These are phyloP conservation scores for Pseudomonodictys pantanalensis DNA, from an alignment of 495 filamentous ascomycete species.

Conservation along the genomic window DNA sequence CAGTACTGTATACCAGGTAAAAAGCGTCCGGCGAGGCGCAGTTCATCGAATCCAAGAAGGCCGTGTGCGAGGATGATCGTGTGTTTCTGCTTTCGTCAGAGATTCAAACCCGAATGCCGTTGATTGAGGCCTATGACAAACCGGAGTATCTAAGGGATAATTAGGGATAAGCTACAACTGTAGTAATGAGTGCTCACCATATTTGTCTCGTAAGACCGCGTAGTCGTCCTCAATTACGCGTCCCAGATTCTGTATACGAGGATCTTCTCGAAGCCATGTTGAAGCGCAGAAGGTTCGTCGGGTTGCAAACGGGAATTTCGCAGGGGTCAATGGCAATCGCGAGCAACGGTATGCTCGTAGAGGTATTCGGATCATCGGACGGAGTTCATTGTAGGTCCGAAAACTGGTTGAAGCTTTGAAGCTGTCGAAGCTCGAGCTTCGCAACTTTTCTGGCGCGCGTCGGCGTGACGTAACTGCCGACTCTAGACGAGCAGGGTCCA, in stretches of 20 bases:
- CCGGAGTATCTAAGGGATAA: slow-evolving; percentile 13
- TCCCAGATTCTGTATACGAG: slow-evolving; percentile 61
- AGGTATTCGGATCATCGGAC: slow-evolving; percentile 12
- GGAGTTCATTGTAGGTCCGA: neutral
- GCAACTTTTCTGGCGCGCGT: neutral
- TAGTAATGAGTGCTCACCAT: slow-evolving; percentile 52
- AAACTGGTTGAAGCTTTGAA: neutral
- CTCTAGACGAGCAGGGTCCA: neutral
- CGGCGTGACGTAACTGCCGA: slow-evolving; percentile 24
- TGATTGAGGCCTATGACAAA: slow-evolving; percentile 2
- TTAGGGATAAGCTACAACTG: neutral
- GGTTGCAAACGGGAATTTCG: neutral
- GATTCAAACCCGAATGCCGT: neutral
- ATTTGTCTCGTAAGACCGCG: slow-evolving; percentile 64
- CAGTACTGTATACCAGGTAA: slow-evolving; percentile 85
- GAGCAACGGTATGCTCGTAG: slow-evolving; percentile 11
- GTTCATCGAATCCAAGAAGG: slow-evolving; percentile 83
- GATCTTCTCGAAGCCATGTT: slow-evolving; percentile 43
- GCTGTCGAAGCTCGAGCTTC: slow-evolving; percentile 1
- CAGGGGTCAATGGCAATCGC: neutral
- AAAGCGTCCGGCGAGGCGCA: slow-evolving; percentile 65
- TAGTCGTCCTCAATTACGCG: slow-evolving; percentile 75
- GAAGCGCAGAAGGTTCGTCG: slow-evolving; percentile 5
- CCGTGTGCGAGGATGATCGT: slow-evolving; percentile 86
- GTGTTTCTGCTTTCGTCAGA: slow-evolving; percentile 45